Evolutionary conservation across 1,284 basidiomycete species (phyloP), one percentile per base, ranked within the genome.

Genomic region (Ganoderma resinaceum): DNA sequence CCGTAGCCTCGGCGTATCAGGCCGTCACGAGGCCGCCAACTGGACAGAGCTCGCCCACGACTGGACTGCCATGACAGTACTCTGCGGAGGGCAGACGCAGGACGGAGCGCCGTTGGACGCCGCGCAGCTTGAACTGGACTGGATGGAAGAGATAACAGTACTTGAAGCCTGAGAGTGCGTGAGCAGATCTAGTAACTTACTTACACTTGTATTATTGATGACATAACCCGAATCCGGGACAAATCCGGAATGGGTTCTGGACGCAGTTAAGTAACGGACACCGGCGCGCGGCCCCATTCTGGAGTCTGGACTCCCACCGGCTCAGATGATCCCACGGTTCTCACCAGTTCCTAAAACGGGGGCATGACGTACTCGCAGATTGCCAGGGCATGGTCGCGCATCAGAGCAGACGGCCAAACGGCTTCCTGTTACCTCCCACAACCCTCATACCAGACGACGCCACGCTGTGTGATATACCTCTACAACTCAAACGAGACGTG

Each of bases 11-110:
- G 71, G 57, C 61, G 66, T 61, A 61, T 62, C 67, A 67, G 65
- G 65, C 69, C 67, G 63, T 68, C 71, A 68, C 69, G 71, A 66
- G 71, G 69, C 26, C 53, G 18, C 52, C 61, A 66, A 66, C 67
- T 70, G 67, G 63, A 69, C 69, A 59, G 69, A 66, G 55, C 71
- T 70, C 29, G 69, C 42, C 69, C 69, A 59, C 58, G 69, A 63
- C 69, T 65, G 59, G 69, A 55, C 58, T 60, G 38, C 12, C 71
- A 43, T 38, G 64, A 23, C 59, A 57, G 46, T 55, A 37, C 62
- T 58, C 49, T 43, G 43, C 61, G 66, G 61, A 59, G 57, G 59
- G 53, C 57, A 31, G 40, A 62, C 60, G 18, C 23, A 38, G 38
- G 38, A 63, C 62, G 52, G 62, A 52, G 62, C 38, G 35, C 62